Base-by-base conservation (phyloP, 2,329 filamentous ascomycete genomes). In the Didymella exigua region DNA sequence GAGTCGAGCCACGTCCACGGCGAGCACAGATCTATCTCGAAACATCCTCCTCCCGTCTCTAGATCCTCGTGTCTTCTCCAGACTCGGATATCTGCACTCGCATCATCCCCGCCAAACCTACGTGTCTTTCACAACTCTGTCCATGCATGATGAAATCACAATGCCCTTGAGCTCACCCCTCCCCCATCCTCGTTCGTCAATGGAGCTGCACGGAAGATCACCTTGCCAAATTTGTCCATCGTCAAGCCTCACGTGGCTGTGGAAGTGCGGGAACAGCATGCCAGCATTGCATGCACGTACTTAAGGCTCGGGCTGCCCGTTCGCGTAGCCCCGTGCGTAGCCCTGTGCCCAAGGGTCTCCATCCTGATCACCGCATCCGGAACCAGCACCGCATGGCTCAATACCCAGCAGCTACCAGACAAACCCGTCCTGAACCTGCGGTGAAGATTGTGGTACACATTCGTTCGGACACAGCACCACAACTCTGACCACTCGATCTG, bases 141-240 rank as follows among this genome's bases (percentile, higher is more conserved):
- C 49, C 51, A 60, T 65, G 62, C 62, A 62, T 46, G 52, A 54
- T 54, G 41, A 36, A 31, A 38, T 54, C 52, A 48, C 40, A 23
- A 56, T 63, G 61, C 62, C 52, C 50, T 34, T 11, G 24, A 14
- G 48, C n/a, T 34, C 19, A 30, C 30, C 27, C 26, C 8, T 14
- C 30, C 26, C 4, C 14, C 9, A 4, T 26, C 26, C 33, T 48
- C n/a, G 64, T 62, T 66, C 46, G 63, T 42, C 41, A 49, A 31
- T 49, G 40, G 36, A 61, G 54, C 56, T 49, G 60, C 54, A 61
- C 56, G 31, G 54, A 61, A 58, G 34, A 55, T 47, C 41, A 18
- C 52, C 33, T 24, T 29, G 24, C 50, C 44, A 47, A 43, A 27
- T 27, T 23, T 43, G 49, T 41, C 21, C 30, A 8, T 11, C 5